Evolutionary conservation across 257 asterid species (phyloP), one percentile per base, ranked within the genome.

Genomic region (Solanum rostratum): DNA sequence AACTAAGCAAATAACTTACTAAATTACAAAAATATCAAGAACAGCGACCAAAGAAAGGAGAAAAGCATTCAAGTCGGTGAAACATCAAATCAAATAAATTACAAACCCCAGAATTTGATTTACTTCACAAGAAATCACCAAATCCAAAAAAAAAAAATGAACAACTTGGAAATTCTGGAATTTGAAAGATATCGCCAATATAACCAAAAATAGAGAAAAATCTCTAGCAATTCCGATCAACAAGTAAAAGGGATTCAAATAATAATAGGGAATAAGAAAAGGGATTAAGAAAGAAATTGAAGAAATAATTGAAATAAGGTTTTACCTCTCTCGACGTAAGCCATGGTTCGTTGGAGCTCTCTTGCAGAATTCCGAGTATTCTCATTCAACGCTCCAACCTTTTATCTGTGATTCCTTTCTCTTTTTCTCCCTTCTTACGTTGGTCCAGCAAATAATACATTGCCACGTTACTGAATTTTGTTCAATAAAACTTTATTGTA

Each of bases 241-340:
- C 60, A 49, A 57, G 79, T 53, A 60, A 49, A 79, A 79, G 79
- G 70, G 29, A 7, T 10, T 63, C 45, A 52, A 76, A 18, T 22
- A 54, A 79, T 22, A 46, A 79, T 66, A 15, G 12, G 57, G 2
- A 33, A 11, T 27, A 39, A 39, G 18, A 37, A 6, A 15, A n/a
- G 10, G 10, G 53, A 50, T 55, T 20, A 52, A 57, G 10, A 68
- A 43, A 7, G 2, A 43, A 33, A 33, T 33, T 33, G 2, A 7
- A 14, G 20, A 54, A 68, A 20, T 49, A 29, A 19, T 8, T 7
- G 1, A 52, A 43, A 66, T n/a, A 63, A 9, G 18, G 20, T 49
- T 8, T 54, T 84, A 92, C 95, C 97, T 92, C 97, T 88, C 86
- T 93, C 97, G 22, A 93, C 94, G 92, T 92, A 93, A 33, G 97